Evolutionary conservation across 768 basidiomycete genomes (phyloP).

Genomic region (Mycena leptocephala): DNA sequence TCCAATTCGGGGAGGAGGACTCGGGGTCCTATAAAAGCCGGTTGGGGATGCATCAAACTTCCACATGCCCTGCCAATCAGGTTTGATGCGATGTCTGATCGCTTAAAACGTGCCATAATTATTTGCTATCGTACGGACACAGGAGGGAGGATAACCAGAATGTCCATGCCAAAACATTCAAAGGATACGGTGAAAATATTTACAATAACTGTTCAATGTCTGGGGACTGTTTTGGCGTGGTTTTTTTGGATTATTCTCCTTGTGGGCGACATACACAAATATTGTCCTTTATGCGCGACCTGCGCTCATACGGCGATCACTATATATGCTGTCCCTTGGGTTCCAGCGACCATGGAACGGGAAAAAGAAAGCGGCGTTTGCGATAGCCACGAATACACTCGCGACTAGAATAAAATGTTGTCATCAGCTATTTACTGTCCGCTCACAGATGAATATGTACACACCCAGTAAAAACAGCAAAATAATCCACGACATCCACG

Average conservation of each 20-base stretch:
- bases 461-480: conserved; percentile 20
- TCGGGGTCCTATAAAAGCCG: not conserved
- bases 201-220: no score
- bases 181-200: no score
- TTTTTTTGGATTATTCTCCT: no score
- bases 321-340: conserved; percentile 36
- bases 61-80: not conserved
- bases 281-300: conserved; percentile 16
- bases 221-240: no score
- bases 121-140: no score
- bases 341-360: conserved; percentile 40
- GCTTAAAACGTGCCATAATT: not conserved
- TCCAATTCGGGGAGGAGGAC: no score
- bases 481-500: conserved; percentile 77
- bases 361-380: conserved; percentile 33
- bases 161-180: no score
- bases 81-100: not conserved
- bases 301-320: conserved; percentile 25
- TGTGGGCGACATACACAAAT: no score
- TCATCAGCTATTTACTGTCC: not conserved
- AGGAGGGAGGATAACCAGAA: no score
- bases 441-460: not conserved
- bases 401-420: conserved; percentile 8
- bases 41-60: not conserved
- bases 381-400: conserved; percentile 30